Evolutionary conservation across 805 yeast species (phyloP), one percentile per base, ranked within the genome.

Genomic region (Candida saitoana): DNA sequence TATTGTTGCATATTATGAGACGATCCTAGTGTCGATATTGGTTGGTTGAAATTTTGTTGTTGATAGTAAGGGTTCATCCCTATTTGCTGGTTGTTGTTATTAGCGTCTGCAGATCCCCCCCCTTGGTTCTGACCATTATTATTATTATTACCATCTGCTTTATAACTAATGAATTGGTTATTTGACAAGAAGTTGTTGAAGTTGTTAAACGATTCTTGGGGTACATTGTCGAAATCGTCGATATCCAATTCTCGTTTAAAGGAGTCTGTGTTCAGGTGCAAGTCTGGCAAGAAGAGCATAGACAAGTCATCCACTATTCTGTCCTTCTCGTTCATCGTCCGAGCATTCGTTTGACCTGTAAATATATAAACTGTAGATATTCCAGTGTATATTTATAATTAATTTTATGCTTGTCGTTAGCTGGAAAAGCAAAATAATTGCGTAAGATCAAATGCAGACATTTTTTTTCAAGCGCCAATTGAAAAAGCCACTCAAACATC

Each of bases 221-320:
- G 17, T 22, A 25, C 18, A 17, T 31, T 15, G 18, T 36, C 37
- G 24, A 22, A 30, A 14, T 22, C 35, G 24, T 33, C 31, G 15
- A 36, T 30, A 16, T 25, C 20, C n/a, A 30, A 15, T 8, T 24
- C 35, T 15, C 31, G 22, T n/a, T 27, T 25, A 15, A 18, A 14
- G 34, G 17, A 22, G 27, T 34, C 37, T 14, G 27, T 30, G 22
- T 24, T 35, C 3, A 64, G 65, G 18, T 67, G 54, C 30, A 65
- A 59, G 42, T 68, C 73, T 2, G 72, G 73, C 22, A 69, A 52
- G 38, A 69, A 69, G 34, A 69, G 55, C 32, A 72, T 59, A 36
- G 73, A 65, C 17, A 69, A 55, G 49, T 69, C 74, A 44, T 69
- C 73, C 18, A 43, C 37, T 34, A 39, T 37, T 7, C 40, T 64